Base-by-base conservation (phyloP, 2,329 filamentous ascomycete species). In the Dothidotthia symphoricarpi region DNA sequence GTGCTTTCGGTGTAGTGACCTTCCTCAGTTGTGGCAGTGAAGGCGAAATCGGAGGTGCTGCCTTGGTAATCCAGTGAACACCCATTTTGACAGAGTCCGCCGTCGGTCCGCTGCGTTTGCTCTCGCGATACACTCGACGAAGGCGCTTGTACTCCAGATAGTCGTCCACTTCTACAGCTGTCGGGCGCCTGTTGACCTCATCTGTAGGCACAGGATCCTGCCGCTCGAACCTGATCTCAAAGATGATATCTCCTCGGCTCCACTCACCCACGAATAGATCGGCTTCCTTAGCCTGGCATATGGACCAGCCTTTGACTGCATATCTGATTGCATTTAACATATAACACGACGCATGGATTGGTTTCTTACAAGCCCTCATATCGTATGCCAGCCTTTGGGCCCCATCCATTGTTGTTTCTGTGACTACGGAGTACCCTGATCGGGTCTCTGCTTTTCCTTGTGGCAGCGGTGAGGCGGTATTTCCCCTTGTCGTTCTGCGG, bases 141-240 rank as follows among this genome's bases (percentile, higher is more conserved):
- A 72, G 42, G 1, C 69, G 66, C 47, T 75, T 75, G 57, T 72
- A 75, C 34, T 73, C 71, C 4, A 50, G 45, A 39, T 74, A 75
- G 36, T 75, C 72, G 41, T 75, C 73, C 5, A 72, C 44, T 38
- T 75, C 72, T 28, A 68, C 67, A 1, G 68, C 58, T 11, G 57
- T 64, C 0, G 73, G 73, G 19, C 65, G 65, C 27, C 53, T 53
- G 14, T 67, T 44, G 5, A 73, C 63, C 8, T 61, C 50, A 6
- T 63, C 57, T 53, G 72, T 64, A 9, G 61, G 67, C 33, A 45
- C 41, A 32, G 19, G 47, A 31, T 66, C 61, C 1, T 57, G 49
- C 8, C 72, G 61, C 29, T 64, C 56, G 38, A 74, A 65, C 5
- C 47, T 55, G 35, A 75, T 60, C 26, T 55, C 63, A 43, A 66